Evolutionary conservation across 768 basidiomycete genomes (phyloP).

Genomic region (Amanita rubescens): DNA sequence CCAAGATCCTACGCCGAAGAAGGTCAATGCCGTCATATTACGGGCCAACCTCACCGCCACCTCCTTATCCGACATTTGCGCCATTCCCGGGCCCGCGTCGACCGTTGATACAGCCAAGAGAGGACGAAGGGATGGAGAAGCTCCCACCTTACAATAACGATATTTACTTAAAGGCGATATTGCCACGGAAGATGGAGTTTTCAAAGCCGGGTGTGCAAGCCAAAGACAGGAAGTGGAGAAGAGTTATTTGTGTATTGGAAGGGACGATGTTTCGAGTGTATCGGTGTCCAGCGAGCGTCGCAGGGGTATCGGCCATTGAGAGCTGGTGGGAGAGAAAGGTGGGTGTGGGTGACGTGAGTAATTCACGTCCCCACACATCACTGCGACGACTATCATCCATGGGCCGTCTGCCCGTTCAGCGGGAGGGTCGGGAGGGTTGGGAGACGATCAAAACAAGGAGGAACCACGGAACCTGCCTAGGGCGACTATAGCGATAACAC

Average conservation of each 20-base stretch:
- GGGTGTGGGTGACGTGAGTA: conserved; percentile 56
- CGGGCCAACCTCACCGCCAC: conserved; percentile 46
- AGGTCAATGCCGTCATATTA: conserved; percentile 68
- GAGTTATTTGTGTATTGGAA: conserved; percentile 82
- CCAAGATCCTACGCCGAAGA: conserved; percentile 43
- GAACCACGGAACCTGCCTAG: not conserved
- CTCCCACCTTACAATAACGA: conserved; percentile 79
- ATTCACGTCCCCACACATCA: not conserved
- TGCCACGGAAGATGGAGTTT: conserved; percentile 96
- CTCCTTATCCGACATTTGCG: conserved; percentile 51
- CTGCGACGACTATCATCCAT: conserved; percentile 4
- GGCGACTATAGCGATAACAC: not conserved
- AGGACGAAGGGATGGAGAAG: conserved; percentile 80
- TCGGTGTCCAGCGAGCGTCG: conserved; percentile 34
- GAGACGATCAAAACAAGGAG: not conserved
- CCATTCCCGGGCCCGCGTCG: conserved; percentile 7
- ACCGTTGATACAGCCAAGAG: conserved; percentile 39
- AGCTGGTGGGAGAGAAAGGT: conserved; percentile 77
- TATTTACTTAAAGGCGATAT: conserved; percentile 70
- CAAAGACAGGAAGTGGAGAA: conserved; percentile 86
- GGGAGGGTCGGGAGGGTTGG: conserved; percentile 9
- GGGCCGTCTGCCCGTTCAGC: not conserved
- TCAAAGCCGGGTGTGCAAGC: conserved; percentile 77
- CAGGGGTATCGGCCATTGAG: conserved; percentile 47
- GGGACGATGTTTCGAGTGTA: conserved; percentile 87